Percentiles rank a stretch among this genome's conserved stretches.
phyloP scores from a whole-genome alignment of 2,329 filamentous ascomycete species.

The Monosporascus sp. region DNA sequence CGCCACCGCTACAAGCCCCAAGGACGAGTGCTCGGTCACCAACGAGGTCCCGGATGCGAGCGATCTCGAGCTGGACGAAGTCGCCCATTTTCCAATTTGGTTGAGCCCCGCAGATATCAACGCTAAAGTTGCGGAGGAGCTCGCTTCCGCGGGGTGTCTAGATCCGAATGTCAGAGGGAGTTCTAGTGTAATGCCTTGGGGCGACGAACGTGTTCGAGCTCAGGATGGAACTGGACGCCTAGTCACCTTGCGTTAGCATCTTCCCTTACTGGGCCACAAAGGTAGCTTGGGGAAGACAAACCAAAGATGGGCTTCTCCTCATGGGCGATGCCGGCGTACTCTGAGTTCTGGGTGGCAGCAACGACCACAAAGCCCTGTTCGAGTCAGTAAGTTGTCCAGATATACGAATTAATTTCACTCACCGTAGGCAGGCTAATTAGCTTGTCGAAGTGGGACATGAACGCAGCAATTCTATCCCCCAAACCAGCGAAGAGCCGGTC shows the following conservation, averaged over 20 bases:
- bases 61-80: constrained; percentile 77
- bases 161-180: constrained; percentile 27
- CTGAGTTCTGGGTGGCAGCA: constrained; percentile 69
- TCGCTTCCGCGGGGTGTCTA: constrained; percentile 66
- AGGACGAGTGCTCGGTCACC: constrained; percentile 74
- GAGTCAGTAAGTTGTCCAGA: neutral
- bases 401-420: neutral
- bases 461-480: constrained; percentile 52
- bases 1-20: constrained; percentile 65
- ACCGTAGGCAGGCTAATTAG: constrained; percentile 60
- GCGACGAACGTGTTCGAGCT: constrained; percentile 1
- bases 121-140: constrained; percentile 75
- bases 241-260: neutral
- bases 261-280: neutral
- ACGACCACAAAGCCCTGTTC: constrained; percentile 62
- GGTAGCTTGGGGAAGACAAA: constrained; percentile 11
- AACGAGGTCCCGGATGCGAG: constrained; percentile 73
- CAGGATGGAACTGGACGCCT: constrained; percentile 1
- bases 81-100: constrained; percentile 81
- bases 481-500: constrained; percentile 76
- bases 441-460: constrained; percentile 91
- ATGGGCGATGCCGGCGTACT: constrained; percentile 76
- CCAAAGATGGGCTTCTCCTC: constrained; percentile 65
- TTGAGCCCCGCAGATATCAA: constrained; percentile 72
- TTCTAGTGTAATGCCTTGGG: constrained; percentile 1